Evolutionary conservation across 2,329 filamentous ascomycete genomes (phyloP), one percentile per base, ranked within the genome.

Genomic region (Microsporum ferrugineum): DNA sequence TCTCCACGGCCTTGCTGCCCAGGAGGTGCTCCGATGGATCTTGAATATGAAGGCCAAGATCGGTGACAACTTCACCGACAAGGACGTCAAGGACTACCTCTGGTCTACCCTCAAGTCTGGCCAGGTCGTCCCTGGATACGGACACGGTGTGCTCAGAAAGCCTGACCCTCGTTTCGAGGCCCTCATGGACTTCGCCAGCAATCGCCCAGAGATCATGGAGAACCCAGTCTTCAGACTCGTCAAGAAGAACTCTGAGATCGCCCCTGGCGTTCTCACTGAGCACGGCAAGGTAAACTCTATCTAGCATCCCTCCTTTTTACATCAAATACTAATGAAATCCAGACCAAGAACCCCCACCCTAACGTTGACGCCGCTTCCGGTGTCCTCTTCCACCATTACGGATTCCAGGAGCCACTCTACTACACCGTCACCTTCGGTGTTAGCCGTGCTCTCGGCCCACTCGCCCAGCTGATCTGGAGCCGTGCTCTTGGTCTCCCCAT

Each of bases 21-120:
- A 99, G 76, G 94, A 99, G 74, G 94, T 97, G 41, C 85, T 99
- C 64, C 88, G 94, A 71, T 99, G 91, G 89, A 95, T 96, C 69
- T 75, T 96, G 60, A 88, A 95, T 75, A 97, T 99, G 94, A 88
- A 96, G 79, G 85, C 91, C 53, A 78, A 84, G 67, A 92, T 99
- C 64, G 90, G 91, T 62, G 80, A 81, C 58, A 82, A 82, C 60
- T 92, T 92, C 79, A 85, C 83, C 3, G 88, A 94, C 65, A 78
- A 88, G 66, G 89, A 96, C 67, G 87, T 99, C 66, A 87, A 86
- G 67, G 84, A 88, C 69, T 96, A 96, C 77, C 85, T 97, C 63
- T 97, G 92, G 92, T 82, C 83, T 5, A 95, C 91, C 0, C 86
- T 97, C 68, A 95, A 95, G 75, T 94, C 89, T 10, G 92, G 92